These are phyloP conservation scores for Articulospora tetracladia DNA, from an alignment of 495 filamentous ascomycete genomes.

Conservation along the genomic window DNA sequence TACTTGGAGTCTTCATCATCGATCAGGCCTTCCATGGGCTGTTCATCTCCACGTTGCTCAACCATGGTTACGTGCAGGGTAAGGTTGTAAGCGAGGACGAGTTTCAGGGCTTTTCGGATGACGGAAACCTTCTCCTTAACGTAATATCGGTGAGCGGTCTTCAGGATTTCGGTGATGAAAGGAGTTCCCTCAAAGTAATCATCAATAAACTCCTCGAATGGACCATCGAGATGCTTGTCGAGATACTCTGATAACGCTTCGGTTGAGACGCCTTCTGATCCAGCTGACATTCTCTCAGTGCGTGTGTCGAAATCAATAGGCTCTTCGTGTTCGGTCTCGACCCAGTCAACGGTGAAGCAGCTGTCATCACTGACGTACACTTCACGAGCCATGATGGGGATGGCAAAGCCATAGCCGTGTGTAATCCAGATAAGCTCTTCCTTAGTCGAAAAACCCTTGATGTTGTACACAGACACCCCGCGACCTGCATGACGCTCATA, in stretches of 20 bases:
- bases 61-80: constrained; percentile 90
- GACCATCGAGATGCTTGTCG: constrained; percentile 83
- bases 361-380: constrained; percentile 87
- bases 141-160: constrained; percentile 90
- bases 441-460: constrained; percentile 82
- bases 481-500: constrained; percentile 84
- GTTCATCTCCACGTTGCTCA: constrained; percentile 79
- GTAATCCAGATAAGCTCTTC: constrained; percentile 79
- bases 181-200: constrained; percentile 91
- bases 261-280: constrained; percentile 75
- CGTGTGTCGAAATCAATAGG: constrained; percentile 76
- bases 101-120: constrained; percentile 86
- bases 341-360: constrained; percentile 89
- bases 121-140: constrained; percentile 76
- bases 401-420: constrained; percentile 83
- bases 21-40: constrained; percentile 73
- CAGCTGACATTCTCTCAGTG: constrained; percentile 81
- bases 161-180: constrained; percentile 89
- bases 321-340: constrained; percentile 65
- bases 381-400: constrained; percentile 86
- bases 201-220: constrained; percentile 88
- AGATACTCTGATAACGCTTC: constrained; percentile 79
- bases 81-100: constrained; percentile 88
- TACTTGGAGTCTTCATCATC: constrained; percentile 73
- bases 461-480: constrained; percentile 85